Percentiles rank a stretch among this genome's conserved stretches.
phyloP scores from a whole-genome alignment of 495 filamentous ascomycete species.

The Hyaloscypha bicolor region DNA sequence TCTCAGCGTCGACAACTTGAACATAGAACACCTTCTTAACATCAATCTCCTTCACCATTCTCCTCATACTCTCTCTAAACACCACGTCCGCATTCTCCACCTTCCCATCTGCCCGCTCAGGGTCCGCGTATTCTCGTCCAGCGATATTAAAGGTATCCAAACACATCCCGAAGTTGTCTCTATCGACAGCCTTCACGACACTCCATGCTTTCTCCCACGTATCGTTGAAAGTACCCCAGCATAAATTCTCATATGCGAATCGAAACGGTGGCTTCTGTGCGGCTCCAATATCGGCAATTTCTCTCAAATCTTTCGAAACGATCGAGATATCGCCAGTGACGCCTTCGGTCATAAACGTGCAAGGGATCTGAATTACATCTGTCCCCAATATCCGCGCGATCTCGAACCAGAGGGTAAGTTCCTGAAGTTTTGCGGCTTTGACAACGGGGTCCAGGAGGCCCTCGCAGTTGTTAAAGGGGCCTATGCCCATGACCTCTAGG shows the following conservation, averaged over 20 bases:
- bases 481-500: conserved; percentile 70
- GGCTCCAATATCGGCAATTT: conserved; percentile 66
- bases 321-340: conserved; percentile 52
- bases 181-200: conserved; percentile 62
- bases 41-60: conserved; percentile 59
- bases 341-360: conserved; percentile 64
- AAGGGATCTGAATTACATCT: conserved; percentile 79
- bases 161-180: conserved; percentile 74
- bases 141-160: conserved; percentile 87
- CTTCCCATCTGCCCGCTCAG: conserved; percentile 56
- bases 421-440: conserved; percentile 60
- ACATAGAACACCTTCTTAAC: conserved; percentile 75
- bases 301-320: conserved; percentile 62
- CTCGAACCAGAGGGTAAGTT: conserved; percentile 68
- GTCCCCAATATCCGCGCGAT: conserved; percentile 73
- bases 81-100: conserved; percentile 60
- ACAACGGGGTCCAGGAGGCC: conserved; percentile 63
- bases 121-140: conserved; percentile 77
- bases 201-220: conserved; percentile 72
- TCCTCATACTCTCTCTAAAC: conserved; percentile 57
- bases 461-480: conserved; percentile 81
- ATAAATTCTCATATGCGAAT: conserved; percentile 84
- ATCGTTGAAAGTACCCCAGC: conserved; percentile 74
- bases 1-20: conserved; percentile 78
- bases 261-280: conserved; percentile 55